Evolutionary conservation across 225 moss, liverwort and hornwort genomes (phyloP).

Genomic region (Pseudisothecium myosuroides): DNA sequence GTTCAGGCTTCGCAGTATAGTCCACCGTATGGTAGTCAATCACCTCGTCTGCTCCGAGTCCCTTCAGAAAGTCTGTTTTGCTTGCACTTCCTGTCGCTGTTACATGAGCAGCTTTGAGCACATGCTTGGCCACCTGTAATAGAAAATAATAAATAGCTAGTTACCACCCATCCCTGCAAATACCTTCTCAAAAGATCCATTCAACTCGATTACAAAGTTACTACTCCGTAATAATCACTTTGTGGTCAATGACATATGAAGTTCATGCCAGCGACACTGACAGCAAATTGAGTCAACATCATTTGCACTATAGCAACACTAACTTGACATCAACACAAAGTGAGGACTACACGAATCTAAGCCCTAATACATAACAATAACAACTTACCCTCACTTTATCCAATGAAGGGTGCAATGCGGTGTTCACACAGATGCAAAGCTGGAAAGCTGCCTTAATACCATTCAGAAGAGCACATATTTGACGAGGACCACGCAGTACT

Average conservation of each 20-base stretch:
- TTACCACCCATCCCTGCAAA: not conserved
- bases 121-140: conserved; percentile 61
- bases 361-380: not conserved
- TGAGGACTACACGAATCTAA: not conserved
- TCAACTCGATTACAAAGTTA: not conserved
- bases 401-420: not conserved
- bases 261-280: not conserved
- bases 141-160: not conserved
- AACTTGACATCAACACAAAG: not conserved
- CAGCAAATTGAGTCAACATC: not conserved
- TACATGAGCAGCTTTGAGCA: conserved; percentile 57
- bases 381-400: not conserved
- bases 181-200: not conserved
- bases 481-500: not conserved
- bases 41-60: conserved; percentile 72
- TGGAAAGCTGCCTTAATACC: not conserved
- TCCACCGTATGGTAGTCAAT: conserved; percentile 59
- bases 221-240: not conserved
- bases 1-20: conserved; percentile 36
- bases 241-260: not conserved
- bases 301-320: too few species aligned
- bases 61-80: conserved; percentile 57
- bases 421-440: not conserved
- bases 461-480: not conserved
- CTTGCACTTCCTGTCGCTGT: conserved; percentile 49